These are phyloP conservation scores for Ustilago bromivora DNA, from an alignment of 1,284 basidiomycete genomes.

Conservation along the genomic window DNA sequence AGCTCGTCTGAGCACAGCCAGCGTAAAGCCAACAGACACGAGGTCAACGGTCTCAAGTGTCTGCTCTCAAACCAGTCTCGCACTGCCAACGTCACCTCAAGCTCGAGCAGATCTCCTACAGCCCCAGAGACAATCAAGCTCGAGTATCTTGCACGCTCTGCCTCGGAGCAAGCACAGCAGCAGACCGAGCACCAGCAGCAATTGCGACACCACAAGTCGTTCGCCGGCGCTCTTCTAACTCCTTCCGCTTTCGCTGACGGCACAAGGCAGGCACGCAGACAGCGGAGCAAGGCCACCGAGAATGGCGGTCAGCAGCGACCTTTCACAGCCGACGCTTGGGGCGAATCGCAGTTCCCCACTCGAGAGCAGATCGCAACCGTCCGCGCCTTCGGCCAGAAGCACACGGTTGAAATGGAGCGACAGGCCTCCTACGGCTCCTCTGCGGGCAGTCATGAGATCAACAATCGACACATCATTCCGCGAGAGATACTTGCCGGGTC, in stretches of 20 bases:
- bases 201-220: constrained; percentile 25
- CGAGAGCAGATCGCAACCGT: constrained; percentile 16
- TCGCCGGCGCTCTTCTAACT: constrained; percentile 23
- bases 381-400: constrained; percentile 26
- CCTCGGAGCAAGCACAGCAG: constrained; percentile 5
- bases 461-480: constrained; percentile 8
- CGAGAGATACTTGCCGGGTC: constrained; percentile 7
- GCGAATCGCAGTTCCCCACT: constrained; percentile 31
- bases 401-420: constrained; percentile 9
- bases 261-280: constrained; percentile 15
- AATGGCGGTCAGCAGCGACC: constrained; percentile 20
- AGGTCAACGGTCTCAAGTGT: constrained; percentile 7
- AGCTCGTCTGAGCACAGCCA: constrained; percentile 16
- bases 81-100: constrained; percentile 3
- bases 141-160: constrained; percentile 39
- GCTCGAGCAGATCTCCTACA: constrained; percentile 42
- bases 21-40: not conserved
- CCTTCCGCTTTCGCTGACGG: constrained; percentile 37
- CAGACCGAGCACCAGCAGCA: not conserved
- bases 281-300: constrained; percentile 35
- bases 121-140: constrained; percentile 49
- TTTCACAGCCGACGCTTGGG: constrained; percentile 50
- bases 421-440: constrained; percentile 9
- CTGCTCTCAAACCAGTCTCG: constrained; percentile 22
- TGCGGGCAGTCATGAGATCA: not conserved